Base-by-base conservation (phyloP, 208 protist genomes). In the Herpetomonas tarakana region DNA sequence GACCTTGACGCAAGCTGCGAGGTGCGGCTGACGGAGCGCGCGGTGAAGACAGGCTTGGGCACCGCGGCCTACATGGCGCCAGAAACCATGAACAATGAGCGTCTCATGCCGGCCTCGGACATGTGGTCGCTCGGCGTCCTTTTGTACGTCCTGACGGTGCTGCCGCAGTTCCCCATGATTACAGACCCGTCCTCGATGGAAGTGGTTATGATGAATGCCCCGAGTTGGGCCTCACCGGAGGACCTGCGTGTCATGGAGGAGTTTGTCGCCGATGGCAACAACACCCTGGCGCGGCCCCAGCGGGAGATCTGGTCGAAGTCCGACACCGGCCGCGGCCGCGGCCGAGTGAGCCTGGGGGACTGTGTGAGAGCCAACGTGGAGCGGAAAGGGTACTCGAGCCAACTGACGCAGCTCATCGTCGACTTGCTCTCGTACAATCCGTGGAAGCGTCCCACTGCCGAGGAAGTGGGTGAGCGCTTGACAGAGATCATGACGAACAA, bases 61-160 rank as follows among this genome's bases (percentile, higher is more conserved):
- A 88, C 86, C 16, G 70, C 70, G 12, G 73, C 71, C 22, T 93
- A 80, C 69, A 88, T 88, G 86, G 86, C 86, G 3, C 86, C 86
- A 0, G 86, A 93, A 78, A 78, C 80, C 39, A 45, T 82, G 29
- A 70, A 80, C 56, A 64, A 77, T 2, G 69, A 78, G 52, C 65
- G 73, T 11, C 58, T 90, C 31, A 87, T 83, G 73, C 76, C 83
- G 21, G 79, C 75, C 35, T 91, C 88, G 1, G 88, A 94, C 30
- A 83, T 92, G 76, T 94, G 79, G 77, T 76, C 67, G n/a, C 54
- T 92, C 1, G 88, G 88, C 29, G 74, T 94, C 25, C 51, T 92
- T n/a, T 65, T 92, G 9, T 92, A 87, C 52, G 80, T 91, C 21
- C 53, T 94, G 51, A 67, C 76, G 0, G 74, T 88, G 58, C 74